These are phyloP conservation scores for Serpula lacrymans DNA, from an alignment of 768 basidiomycete genomes.

Conservation along the genomic window DNA sequence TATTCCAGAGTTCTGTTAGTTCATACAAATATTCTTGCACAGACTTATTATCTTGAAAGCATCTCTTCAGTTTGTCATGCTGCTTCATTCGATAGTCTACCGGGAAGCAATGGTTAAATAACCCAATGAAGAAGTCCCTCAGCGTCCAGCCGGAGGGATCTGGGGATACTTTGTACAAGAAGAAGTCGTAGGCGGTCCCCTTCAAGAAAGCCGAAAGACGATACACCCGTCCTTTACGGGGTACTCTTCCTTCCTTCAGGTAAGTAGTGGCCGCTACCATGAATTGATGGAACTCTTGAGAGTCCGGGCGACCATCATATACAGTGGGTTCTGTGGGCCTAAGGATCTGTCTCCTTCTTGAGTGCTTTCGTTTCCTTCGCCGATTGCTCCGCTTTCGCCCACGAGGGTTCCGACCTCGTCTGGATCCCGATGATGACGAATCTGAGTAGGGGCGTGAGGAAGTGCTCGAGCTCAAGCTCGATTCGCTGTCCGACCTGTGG, in stretches of 20 bases:
- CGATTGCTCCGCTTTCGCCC: too few species aligned
- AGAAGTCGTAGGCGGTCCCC: conserved; percentile 31
- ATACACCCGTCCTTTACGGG: conserved; percentile 10
- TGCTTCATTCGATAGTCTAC: conserved; percentile 13
- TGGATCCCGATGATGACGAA: too few species aligned
- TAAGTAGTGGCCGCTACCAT: conserved; percentile 20
- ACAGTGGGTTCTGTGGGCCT: too few species aligned
- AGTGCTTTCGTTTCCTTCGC: too few species aligned
- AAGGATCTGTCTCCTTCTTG: too few species aligned
- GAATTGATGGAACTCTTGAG: conserved; percentile 20
- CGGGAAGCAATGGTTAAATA: conserved; percentile 13
- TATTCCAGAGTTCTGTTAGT: conserved; percentile 7
- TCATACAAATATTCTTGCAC: conserved; percentile 8
- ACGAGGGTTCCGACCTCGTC: conserved; percentile 1
- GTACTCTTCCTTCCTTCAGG: conserved; percentile 14
- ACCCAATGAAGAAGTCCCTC: conserved; percentile 4
- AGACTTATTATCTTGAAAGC: conserved; percentile 6
- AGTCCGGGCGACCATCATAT: conserved; percentile 24
- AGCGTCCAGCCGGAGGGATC: conserved; percentile 21
- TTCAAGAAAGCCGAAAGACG: conserved; percentile 25
- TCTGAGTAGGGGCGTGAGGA: too few species aligned
- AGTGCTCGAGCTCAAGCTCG: too few species aligned
- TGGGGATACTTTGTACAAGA: conserved; percentile 22
- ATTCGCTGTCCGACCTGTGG: conserved; percentile 2
- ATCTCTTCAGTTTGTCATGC: conserved; percentile 9